Percentiles rank a stretch among this genome's conserved stretches.
These are phyloP conservation scores for Acacia acuminata DNA, from an alignment of 306 rosid species.

Conservation along the genomic window DNA sequence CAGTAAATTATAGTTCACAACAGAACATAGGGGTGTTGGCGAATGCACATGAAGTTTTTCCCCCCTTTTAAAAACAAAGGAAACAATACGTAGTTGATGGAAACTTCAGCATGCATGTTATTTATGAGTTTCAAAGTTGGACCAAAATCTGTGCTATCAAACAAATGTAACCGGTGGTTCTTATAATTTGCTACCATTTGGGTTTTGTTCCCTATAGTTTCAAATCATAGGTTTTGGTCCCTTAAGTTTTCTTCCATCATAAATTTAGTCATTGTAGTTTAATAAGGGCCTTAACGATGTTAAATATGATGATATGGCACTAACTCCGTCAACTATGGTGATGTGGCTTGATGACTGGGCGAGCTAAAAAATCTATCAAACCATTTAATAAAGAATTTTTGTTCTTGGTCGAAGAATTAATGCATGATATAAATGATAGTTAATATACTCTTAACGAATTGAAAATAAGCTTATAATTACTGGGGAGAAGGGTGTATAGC, in stretches of 20 bases:
- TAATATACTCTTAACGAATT: background rate
- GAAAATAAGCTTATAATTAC: background rate
- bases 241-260: no score
- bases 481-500: background rate
- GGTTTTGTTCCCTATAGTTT: no score
- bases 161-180: no score
- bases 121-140: background rate
- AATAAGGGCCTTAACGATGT: no score
- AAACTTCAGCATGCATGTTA: background rate
- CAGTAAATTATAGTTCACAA: background rate
- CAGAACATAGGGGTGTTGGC: background rate
- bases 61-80: background rate
- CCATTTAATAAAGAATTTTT: background rate
- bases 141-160: no score
- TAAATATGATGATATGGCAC: no score
- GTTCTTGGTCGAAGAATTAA: background rate
- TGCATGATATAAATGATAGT: background rate
- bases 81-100: background rate
- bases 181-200: no score
- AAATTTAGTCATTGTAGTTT: no score
- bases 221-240: no score
- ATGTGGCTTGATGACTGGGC: no score
- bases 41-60: background rate
- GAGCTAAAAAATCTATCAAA: constrained; percentile 42
- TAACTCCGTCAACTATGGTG: no score